Base-by-base conservation (phyloP, 1,139 yeast genomes). In the Debaryomyces coudertii region DNA sequence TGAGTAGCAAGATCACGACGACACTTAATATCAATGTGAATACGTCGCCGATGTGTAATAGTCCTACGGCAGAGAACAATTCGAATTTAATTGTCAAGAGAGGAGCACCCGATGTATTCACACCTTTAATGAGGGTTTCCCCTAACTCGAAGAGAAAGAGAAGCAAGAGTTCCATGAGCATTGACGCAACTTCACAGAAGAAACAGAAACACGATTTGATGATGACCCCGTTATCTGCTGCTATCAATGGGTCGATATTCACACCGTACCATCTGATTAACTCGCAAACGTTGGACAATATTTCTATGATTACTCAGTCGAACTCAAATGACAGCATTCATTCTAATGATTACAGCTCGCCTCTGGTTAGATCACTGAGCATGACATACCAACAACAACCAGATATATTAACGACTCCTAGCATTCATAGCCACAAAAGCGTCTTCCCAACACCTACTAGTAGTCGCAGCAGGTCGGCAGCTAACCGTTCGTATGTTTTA, bases 71-170 rank as follows among this genome's bases (percentile, higher is more conserved):
- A 15, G 72, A 68, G 48, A 62, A 65, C 16, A 75, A 74, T 52
- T 63, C 71, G 36, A 71, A 71, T 50, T 66, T 70, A 52, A 69
- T 69, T 45, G 70, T 73, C 36, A 70, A 66, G 51, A 58, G 69
- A 47, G 79, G 79, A 8, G 74, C 73, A 25, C 80, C 80, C 7
- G 78, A 75, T 52, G 64, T 71, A 43, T 73, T 69, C 58, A 74
- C 77, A 4, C 79, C 80, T 0, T 60, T 76, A 46, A 73, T 75
- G 79, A 63, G 74, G 55, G 79, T 75, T 3, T 65, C 71, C 28
- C 79, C 79, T 2, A 59, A 55, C 15, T 49, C 60, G 7, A 55
- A 57, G 41, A 36, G 46, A 18, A 54, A 53, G 38, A 57, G 52
- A 33, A 60, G 53, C 39, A 47, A 44, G 23, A 44, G 46, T 20